Conservation (phyloP, 768 basidiomycete species). For the Lactifluus hygrophoroides region DNA sequence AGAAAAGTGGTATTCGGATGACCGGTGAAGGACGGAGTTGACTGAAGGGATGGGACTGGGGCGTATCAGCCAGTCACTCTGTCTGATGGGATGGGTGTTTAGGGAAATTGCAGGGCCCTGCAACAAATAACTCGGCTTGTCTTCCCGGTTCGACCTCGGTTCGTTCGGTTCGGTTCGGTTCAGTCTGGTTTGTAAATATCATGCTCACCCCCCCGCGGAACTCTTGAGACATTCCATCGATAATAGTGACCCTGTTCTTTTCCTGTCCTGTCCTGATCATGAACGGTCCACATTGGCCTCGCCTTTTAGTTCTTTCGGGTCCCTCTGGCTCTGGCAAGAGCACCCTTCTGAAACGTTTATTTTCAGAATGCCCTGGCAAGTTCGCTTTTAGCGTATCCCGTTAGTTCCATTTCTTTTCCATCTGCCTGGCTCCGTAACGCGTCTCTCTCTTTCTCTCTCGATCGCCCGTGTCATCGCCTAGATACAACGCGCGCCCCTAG, state of each 20-base stretch:
- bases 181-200: neutral
- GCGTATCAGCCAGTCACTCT: no score
- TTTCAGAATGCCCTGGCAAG: conserved; percentile 68
- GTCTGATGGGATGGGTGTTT: no score
- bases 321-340: conserved; percentile 94
- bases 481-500: conserved; percentile 88
- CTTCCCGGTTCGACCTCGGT: neutral
- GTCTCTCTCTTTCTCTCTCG: no score
- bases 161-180: neutral
- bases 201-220: no score
- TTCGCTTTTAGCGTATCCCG: conserved; percentile 95
- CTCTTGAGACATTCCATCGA: no score
- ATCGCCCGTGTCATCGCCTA: no score
- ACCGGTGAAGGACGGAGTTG: neutral
- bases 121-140: no score
- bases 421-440: conserved; percentile 1
- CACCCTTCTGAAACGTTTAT: conserved; percentile 76
- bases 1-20: neutral
- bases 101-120: no score
- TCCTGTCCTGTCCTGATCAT: no score
- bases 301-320: conserved; percentile 82
- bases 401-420: conserved; percentile 27
- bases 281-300: conserved; percentile 47
- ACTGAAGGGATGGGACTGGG: neutral
- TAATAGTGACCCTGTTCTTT: no score